Evolutionary conservation across 2,329 filamentous ascomycete species (phyloP), one percentile per base, ranked within the genome.

Genomic region (Decorospora gaudefroyi): DNA sequence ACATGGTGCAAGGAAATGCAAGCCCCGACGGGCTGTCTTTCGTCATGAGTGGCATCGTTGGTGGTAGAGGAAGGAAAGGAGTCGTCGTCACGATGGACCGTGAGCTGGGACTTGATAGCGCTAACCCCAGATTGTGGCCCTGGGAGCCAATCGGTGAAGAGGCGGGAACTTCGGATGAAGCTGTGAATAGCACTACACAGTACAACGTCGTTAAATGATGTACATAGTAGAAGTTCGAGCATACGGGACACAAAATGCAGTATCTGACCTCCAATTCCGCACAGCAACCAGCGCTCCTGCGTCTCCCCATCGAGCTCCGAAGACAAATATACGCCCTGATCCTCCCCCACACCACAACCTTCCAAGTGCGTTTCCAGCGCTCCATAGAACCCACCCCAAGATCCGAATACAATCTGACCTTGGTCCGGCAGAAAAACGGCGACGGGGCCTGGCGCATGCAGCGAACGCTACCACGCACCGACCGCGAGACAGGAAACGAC

Each of bases 291-390:
- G 35, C 64, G 61, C 41, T 68, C 67, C 44, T 65, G 44, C 49
- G 55, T 26, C 65, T 77, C 6, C 75, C 75, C 0, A 50, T 73
- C 37, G 75, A 78, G 49, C 60, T 78, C 15, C 69, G 75, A 12
- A 64, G 69, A 22, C 57, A 72, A 12, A 72, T 78, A 27, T 74
- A 74, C 55, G 26, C 34, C 6, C 69, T 70, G 43, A 41, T 76
- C 17, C 65, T 77, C 11, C 75, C 75, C 9, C 61, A 59, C 49
- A 76, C 74, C 2, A 55, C 54, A n/a, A 55, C 44, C 37, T 51
- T 67, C 40, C 53, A 58, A 23, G 36, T 56, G 31, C 52, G 51
- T 41, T 42, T 55, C 38, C 56, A 64, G 33, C 56, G 48, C 33
- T 27, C 45, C 25, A 23, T 31, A 37, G 34, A 37, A 22, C 38